Evolutionary conservation across 108 stramenopile genomes (phyloP), one percentile per base, ranked within the genome.

Genomic region (Cyclostephanos invisitatus): DNA sequence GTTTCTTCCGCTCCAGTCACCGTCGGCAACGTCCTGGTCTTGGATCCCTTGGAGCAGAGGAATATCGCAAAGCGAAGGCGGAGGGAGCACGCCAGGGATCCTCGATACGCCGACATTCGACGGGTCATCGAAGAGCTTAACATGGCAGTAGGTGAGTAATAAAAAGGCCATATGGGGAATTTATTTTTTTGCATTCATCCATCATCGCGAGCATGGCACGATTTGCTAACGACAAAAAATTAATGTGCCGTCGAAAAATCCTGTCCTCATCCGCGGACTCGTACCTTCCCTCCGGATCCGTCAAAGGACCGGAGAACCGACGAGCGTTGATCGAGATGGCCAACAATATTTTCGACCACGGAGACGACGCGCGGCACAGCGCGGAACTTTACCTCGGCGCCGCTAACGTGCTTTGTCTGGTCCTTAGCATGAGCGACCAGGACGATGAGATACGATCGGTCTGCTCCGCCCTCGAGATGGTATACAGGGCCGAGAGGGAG

Each of bases 381-480:
- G 76, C 80, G 10, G 90, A 90, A 48, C 73, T 94, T 18, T 78
- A 84, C 35, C 62, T 83, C 15, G 93, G 93, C 12, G 88, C 89
- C 25, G 88, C 90, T 2, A 68, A 72, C 21, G 86, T 82, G 22
- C 77, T 94, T 5, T 75, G 81, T 25, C 81, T 88, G 7, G 68
- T 84, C 10, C 85, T 94, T 12, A 74, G 64, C 53, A 81, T 80
- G 70, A 68, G 85, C 56, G 71, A 85, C 29, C 60, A 84, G 61
- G 90, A 90, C 27, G 89, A 87, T 54, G 93, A 91, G 64, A 85
- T 91, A 38, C 72, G 83, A 4, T 78, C 86, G 81, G 81, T 94
- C 21, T 81, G 86, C 64, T 77, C 85, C 15, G 88, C 89, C 8
- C 61, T 91, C 1, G 93, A 94, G 81, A 71, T 94, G 91, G 88